Evolutionary conservation across 768 basidiomycete species (phyloP), one percentile per base, ranked within the genome.

Genomic region (Boletus fagicola): DNA sequence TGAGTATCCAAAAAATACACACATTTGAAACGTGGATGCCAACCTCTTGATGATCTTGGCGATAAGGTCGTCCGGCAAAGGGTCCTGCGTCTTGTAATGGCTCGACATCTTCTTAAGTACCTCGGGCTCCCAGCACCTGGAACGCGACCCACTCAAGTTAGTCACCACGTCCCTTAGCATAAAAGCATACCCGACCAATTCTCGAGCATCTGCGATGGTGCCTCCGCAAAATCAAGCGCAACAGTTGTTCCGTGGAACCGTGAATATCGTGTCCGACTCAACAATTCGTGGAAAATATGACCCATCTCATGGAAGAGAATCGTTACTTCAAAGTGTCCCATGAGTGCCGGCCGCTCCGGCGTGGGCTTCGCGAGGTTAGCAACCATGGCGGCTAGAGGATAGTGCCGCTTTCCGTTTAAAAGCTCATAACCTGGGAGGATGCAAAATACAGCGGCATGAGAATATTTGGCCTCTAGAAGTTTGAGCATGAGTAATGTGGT

Each of bases 271-370:
- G 89, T 92, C 59, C 74, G 77, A 65, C 84, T 86, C 51, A 91
- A 72, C 44, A 94, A 69, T 20, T 81, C 82, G 59, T 85, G 84
- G 78, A 86, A 86, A 15, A 83, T 80, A 62, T 86, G 84, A 0
- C 86, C 90, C 87, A 90, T 88, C 73, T 92, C 91, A 64, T 94
- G 92, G 81, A 93, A 92, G 75, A 93, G 89, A 0, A 87, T 93
- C 7, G 90, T 90, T 3, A 91, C 90, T 56, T 92, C 88, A 62
- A 87, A 85, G 57, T 92, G 90, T 22, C 79, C 75, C 89, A 94
- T 90, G 49, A 92, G 75, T n/a, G 90, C 90, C 8, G 90, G 89
- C 59, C 85, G 84, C 15, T 86, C 83, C 0, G 84, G 80, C 4
- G 90, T 90, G 9, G 90, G 79, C 68, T 94, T 94, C 2, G 91